Conservation (phyloP, 192 early-diverging fungal species). For the Chytriomyces confervae region DNA sequence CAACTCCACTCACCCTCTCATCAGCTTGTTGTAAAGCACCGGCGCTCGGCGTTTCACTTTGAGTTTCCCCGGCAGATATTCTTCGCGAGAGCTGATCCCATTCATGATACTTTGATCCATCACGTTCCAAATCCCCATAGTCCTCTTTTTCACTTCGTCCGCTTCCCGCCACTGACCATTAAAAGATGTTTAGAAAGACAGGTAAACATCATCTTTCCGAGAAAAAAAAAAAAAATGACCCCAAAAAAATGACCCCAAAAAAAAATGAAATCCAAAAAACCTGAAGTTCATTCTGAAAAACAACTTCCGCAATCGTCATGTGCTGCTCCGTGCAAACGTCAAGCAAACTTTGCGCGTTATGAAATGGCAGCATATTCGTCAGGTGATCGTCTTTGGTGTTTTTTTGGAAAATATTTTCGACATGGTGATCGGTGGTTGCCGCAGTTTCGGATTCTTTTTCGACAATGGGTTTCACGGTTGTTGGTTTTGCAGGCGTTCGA, state of each 20-base stretch:
- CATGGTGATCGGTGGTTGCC: neutral
- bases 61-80: slow-evolving; percentile 79
- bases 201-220: neutral
- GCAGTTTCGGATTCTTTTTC: slow-evolving; percentile 67
- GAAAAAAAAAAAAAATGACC: neutral
- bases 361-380: slow-evolving; percentile 83
- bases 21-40: slow-evolving; percentile 81
- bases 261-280: slow-evolving; percentile 19
- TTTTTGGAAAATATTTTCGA: slow-evolving; percentile 68
- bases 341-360: slow-evolving; percentile 77
- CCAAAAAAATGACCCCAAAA: neutral
- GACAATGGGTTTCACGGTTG: slow-evolving; percentile 2
- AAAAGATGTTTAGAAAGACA: neutral
- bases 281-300: slow-evolving; percentile 90
- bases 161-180: slow-evolving; percentile 72
- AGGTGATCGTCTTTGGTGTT: slow-evolving; percentile 46
- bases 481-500: neutral
- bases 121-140: slow-evolving; percentile 85
- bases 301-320: slow-evolving; percentile 94
- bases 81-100: slow-evolving; percentile 47
- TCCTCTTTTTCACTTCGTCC: slow-evolving; percentile 77
- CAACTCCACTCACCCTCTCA: slow-evolving; percentile 61
- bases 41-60: slow-evolving; percentile 86
- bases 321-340: slow-evolving; percentile 81
- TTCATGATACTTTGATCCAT: slow-evolving; percentile 81